A percentile compares a stretch with the other conserved stretches of the same genome.
phyloP scores from a whole-genome alignment of 345 rosid genomes.

The Lumnitzera littorea region DNA sequence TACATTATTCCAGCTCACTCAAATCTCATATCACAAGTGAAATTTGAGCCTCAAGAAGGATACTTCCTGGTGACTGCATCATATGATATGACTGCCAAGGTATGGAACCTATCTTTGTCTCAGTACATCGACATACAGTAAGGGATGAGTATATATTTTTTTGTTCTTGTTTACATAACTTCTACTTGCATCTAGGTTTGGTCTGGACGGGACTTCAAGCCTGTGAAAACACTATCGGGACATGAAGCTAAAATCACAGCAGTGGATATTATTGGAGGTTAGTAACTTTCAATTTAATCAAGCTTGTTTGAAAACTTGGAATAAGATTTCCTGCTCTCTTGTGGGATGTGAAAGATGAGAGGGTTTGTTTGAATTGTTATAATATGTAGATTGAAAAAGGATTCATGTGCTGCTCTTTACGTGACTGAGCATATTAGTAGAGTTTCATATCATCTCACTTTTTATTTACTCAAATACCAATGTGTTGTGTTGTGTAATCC shows the following conservation, averaged over 20 bases:
- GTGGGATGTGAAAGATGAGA: no score
- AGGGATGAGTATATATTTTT: not conserved
- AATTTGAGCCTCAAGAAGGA: constrained; percentile 96
- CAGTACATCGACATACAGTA: not conserved
- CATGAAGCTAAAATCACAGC: constrained; percentile 85
- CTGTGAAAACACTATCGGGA: constrained; percentile 61
- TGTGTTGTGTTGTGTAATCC: no score
- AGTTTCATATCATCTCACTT: no score
- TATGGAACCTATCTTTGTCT: constrained; percentile 14
- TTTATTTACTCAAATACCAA: no score
- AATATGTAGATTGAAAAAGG: no score
- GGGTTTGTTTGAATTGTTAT: no score
- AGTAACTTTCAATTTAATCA: constrained; percentile 2
- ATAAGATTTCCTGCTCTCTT: not conserved
- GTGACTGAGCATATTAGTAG: no score
- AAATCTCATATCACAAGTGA: constrained; percentile 84
- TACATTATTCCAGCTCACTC: constrained; percentile 90
- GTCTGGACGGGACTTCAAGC: constrained; percentile 91
- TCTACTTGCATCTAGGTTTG: constrained; percentile 50
- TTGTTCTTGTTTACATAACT: constrained; percentile 6
- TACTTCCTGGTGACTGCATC: constrained; percentile 86
- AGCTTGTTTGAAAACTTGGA: not conserved
- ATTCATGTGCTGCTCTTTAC: no score
- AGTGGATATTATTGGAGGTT: constrained; percentile 54
- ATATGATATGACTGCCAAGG: constrained; percentile 92